Evolutionary conservation across 495 filamentous ascomycete genomes (phyloP), one percentile per base, ranked within the genome.

Genomic region (Aspergillus asperescens): DNA sequence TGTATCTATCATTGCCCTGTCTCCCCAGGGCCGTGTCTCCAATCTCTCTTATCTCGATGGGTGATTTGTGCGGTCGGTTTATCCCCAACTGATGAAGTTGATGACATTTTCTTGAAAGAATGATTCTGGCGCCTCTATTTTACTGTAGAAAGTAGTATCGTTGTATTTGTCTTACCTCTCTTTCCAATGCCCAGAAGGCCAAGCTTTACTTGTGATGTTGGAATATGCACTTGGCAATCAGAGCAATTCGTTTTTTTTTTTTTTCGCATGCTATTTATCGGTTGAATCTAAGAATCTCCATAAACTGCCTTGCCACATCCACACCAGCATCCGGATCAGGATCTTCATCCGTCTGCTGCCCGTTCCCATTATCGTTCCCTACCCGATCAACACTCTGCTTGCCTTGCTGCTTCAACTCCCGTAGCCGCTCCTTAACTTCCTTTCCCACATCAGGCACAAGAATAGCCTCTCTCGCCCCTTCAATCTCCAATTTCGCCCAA

Each of bases 281-380:
- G 56, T 75, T 74, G 47, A 75, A 75, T 35, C 74, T 62, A 46
- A 74, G 62, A 28, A 74, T 69, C 62, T 75, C 72, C 74, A 74
- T 73, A 52, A 69, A 75, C 54, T 76, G 73, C 52, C 72, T 70
- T 13, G 73, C 73, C 53, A 73, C 50, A 67, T 76, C 73, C 20
- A 65, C 63, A 4, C 72, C 73, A 43, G 70, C 66, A 43, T 63
- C 48, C n/a, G 66, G 61, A 61, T 76, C 67, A 16, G 61, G 55
- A 42, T 71, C 66, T 29, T 68, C 68, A 15, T 64, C 60, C 29
- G 43, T 24, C 42, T 54, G 55, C 28, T 43, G 38, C 48, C 37
- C 34, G 10, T 13, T 48, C 24, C 31, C 23, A 7, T 52, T 48
- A 45, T 51, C 47, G 12, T 9, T 16, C 1, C 25, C 38, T 5